Evolutionary conservation across 352 stramenopile genomes (phyloP), one percentile per base, ranked within the genome.

Genomic region (Pythium phragmiticola): DNA sequence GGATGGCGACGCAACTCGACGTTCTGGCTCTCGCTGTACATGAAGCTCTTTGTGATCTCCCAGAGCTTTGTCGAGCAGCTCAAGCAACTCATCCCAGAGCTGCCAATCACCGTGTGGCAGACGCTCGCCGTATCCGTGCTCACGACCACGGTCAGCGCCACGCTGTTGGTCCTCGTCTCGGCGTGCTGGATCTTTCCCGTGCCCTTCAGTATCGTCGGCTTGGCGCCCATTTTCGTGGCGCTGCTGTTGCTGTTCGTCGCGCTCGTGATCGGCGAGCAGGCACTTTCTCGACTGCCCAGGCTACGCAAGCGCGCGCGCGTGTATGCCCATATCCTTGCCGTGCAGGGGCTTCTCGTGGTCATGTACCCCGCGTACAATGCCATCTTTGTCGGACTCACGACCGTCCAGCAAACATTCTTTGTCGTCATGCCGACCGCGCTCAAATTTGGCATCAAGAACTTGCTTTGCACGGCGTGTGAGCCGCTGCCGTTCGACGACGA

Each of bases 401-500:
- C 19, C 9, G 28, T 60, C 1, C 60, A 69, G 55, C 66, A 73
- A n/a, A 45, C 60, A 3, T 34, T 68, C 7, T 73, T 65, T 11
- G 60, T 73, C 0, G 51, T 70, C 17, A 66, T 64, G 49, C 57
- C 63, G 5, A 49, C 66, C 11, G 9, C 66, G 5, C 63, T 73
- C 30, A 73, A 73, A 41, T 63, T 73, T 43, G 55, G n/a, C 4
- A 17, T 66, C 7, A 73, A 73, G 46, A 70, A 70, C 37, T 6
- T 66, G 45, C 42, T 73, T 8, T 57, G 56, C n/a, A 34, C 55
- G 13, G 45, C 57, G 3, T 66, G 57, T n/a, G 47, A 19, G 33
- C 23, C 47, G 19, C 33, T 65, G 3, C 48, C 75, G 33, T 37
- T 84, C 19, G 53, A 77, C 43, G 73, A 81, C 33, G 55, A 77